Percentiles rank a stretch among this genome's conserved stretches.
Conservation (phyloP, 1,284 basidiomycete species). For the Grifola frondosa region DNA sequence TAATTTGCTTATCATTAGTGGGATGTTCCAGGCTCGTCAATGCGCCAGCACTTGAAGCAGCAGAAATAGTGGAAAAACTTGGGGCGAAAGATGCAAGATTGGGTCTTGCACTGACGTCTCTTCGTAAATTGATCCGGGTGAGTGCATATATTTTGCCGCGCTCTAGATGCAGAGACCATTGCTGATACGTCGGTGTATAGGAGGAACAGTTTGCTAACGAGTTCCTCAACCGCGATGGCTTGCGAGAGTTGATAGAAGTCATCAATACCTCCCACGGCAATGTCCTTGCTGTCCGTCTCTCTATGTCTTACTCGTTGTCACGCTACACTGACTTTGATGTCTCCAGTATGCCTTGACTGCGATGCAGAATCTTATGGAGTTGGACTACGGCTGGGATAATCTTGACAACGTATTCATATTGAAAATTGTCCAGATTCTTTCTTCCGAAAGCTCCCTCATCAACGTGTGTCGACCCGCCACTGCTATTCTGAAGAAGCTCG, state of each 20-base stretch:
- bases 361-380: conserved; percentile 85
- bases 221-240: conserved; percentile 79
- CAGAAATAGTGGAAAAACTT: conserved; percentile 77
- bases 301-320: conserved; percentile 5
- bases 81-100: conserved; percentile 61
- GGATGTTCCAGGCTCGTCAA: conserved; percentile 65
- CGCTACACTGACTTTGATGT: conserved; percentile 2
- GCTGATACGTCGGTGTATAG: conserved; percentile 35
- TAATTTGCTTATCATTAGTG: background rate
- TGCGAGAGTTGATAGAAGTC: conserved; percentile 73
- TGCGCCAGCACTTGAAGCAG: conserved; percentile 79
- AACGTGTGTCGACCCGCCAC: conserved; percentile 97
- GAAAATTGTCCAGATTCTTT: conserved; percentile 79
- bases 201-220: conserved; percentile 88
- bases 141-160: conserved; percentile 20
- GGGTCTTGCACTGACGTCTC: conserved; percentile 71
- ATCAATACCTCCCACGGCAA: conserved; percentile 77
- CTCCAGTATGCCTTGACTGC: conserved; percentile 78
- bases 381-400: conserved; percentile 78
- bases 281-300: conserved; percentile 69
- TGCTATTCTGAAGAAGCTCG: conserved; percentile 85
- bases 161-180: too few relatives aligned
- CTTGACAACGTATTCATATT: conserved; percentile 74
- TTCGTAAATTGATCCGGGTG: conserved; percentile 83
- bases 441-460: conserved; percentile 74